Evolutionary conservation across 192 early-diverging fungal genomes (phyloP).

Genomic region (Oehlia diaphana): DNA sequence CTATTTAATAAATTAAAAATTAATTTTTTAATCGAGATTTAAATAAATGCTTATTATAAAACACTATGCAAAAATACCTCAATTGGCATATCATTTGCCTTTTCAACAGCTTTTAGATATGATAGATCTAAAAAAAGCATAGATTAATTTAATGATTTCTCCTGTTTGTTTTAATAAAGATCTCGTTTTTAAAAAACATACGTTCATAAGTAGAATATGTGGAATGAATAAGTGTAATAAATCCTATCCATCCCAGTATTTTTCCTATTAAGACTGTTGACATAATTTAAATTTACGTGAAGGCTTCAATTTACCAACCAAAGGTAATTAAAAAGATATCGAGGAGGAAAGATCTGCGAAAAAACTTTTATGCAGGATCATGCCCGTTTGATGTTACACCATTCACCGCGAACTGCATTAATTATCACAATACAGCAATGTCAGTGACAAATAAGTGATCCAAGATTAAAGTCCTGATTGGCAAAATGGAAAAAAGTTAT

Average conservation of each 20-base stretch:
- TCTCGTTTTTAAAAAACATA: slow-evolving; percentile 18
- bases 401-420: too few species aligned
- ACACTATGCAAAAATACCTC: slow-evolving; percentile 32
- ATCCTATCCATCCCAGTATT: slow-evolving; percentile 32
- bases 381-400: too few species aligned
- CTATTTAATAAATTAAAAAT: slow-evolving; percentile 29
- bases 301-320: too few species aligned
- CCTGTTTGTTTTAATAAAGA: too few species aligned
- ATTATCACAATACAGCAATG: too few species aligned
- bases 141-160: background rate
- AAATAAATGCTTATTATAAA: background rate
- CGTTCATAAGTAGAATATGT: slow-evolving; percentile 54
- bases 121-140: slow-evolving; percentile 38
- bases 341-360: too few species aligned
- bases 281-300: background rate
- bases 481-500: background rate
- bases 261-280: slow-evolving; percentile 17
- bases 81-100: slow-evolving; percentile 37
- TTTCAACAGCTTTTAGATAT: slow-evolving; percentile 48
- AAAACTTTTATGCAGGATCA: too few species aligned
- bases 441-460: too few species aligned
- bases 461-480: too few species aligned
- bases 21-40: background rate
- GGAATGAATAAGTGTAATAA: slow-evolving; percentile 40
- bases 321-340: too few species aligned